Conservation (phyloP, 768 basidiomycete genomes). For the Boletellus sp. region DNA sequence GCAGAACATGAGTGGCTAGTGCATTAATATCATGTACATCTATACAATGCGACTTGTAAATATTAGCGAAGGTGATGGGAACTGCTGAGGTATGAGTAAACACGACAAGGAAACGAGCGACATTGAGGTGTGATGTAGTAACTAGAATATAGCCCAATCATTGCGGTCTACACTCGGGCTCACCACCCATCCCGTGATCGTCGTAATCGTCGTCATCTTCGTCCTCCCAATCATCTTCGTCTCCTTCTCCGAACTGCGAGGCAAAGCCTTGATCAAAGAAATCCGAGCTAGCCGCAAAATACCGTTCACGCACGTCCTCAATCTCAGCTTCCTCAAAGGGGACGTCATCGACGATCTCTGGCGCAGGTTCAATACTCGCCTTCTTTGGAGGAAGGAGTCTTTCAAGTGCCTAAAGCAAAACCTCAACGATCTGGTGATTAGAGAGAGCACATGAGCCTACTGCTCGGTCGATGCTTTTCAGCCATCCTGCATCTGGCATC, state of each 20-base stretch:
- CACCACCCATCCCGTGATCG: slow-evolving; percentile 34
- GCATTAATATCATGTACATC: slow-evolving; percentile 22
- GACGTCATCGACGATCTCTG: slow-evolving; percentile 66
- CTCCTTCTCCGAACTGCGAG: slow-evolving; percentile 67
- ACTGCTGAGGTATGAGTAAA: slow-evolving; percentile 15
- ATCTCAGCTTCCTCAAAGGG: slow-evolving; percentile 74
- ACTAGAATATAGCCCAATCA: slow-evolving; percentile 29
- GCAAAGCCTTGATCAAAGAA: slow-evolving; percentile 77
- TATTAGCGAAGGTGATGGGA: slow-evolving; percentile 15
- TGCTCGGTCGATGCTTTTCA: slow-evolving; percentile 56
- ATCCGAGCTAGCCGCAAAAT: slow-evolving; percentile 66
- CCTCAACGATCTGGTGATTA: slow-evolving; percentile 1
- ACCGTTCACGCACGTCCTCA: slow-evolving; percentile 78
- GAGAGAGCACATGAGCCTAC: slow-evolving; percentile 35
- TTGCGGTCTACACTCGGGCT: slow-evolving; percentile 63
- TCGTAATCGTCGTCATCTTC: slow-evolving; percentile 61
- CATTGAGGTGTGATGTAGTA: slow-evolving; percentile 7
- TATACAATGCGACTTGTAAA: slow-evolving; percentile 30
- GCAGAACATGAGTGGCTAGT: slow-evolving; percentile 3
- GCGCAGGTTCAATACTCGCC: slow-evolving; percentile 64
- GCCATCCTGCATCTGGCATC: slow-evolving; percentile 83
- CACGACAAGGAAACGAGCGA: slow-evolving; percentile 9
- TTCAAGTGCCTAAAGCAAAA: slow-evolving; percentile 51
- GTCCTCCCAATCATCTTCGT: slow-evolving; percentile 69
- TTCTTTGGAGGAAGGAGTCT: slow-evolving; percentile 75